A percentile compares a stretch with the other conserved stretches of the same genome.
These are phyloP conservation scores for Ettlia oleoabundans DNA, from an alignment of 139 green algal species.

Conservation along the genomic window DNA sequence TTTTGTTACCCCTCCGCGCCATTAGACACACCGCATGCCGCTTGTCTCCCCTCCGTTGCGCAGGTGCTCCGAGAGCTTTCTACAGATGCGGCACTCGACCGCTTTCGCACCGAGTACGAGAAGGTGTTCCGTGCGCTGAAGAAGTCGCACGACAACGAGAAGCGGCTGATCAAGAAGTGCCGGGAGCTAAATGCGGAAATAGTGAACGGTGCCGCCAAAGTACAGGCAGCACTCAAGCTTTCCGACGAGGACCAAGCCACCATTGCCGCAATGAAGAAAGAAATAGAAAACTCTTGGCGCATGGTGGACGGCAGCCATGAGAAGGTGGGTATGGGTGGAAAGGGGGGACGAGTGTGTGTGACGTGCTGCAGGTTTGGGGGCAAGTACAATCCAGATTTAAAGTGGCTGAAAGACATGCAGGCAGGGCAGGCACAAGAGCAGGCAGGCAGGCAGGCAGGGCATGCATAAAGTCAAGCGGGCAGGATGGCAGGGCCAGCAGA, in stretches of 20 bases:
- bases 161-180: conserved; percentile 86
- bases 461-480: neutral
- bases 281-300: conserved; percentile 95
- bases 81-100: conserved; percentile 78
- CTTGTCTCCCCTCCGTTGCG: too few relatives aligned
- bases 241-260: conserved; percentile 91
- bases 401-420: too few relatives aligned
- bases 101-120: conserved; percentile 90
- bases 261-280: conserved; percentile 87
- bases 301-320: conserved; percentile 88
- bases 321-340: too few relatives aligned
- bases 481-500: too few relatives aligned
- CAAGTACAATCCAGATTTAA: too few relatives aligned
- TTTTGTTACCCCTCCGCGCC: too few relatives aligned
- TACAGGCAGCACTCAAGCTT: conserved; percentile 89
- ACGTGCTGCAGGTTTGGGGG: too few relatives aligned
- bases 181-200: conserved; percentile 90
- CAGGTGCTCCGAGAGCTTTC: conserved; percentile 87
- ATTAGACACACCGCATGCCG: too few relatives aligned
- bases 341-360: too few relatives aligned
- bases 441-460: neutral
- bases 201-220: conserved; percentile 88
- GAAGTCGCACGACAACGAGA: conserved; percentile 92
- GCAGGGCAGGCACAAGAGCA: too few relatives aligned
- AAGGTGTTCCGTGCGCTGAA: conserved; percentile 86